A percentile compares a stretch with the other conserved stretches of the same genome.
phyloP scores from a whole-genome alignment of 2,329 filamentous ascomycete genomes.

The Paracamarosporium sp. region DNA sequence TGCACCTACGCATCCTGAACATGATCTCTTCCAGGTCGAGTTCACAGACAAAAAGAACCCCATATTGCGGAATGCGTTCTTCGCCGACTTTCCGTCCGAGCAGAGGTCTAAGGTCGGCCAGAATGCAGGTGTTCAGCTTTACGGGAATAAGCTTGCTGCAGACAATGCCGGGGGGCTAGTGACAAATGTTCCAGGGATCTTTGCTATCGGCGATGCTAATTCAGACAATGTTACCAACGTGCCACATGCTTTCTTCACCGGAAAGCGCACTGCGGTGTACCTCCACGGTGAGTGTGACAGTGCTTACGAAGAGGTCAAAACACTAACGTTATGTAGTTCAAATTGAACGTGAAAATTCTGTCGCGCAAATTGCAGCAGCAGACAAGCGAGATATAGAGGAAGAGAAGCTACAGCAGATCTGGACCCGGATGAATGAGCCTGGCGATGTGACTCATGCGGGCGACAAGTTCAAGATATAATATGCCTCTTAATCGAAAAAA shows the following conservation, averaged over 20 bases:
- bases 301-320: too few species aligned
- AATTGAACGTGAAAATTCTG: neutral
- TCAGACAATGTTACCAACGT: conserved; percentile 6
- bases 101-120: neutral
- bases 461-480: neutral
- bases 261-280: conserved; percentile 3
- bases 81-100: conserved; percentile 3
- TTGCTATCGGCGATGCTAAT: conserved; percentile 6
- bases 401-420: neutral
- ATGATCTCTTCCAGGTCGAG: conserved; percentile 2
- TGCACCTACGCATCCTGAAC: neutral
- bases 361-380: conserved; percentile 3
- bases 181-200: conserved; percentile 5
- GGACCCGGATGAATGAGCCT: neutral
- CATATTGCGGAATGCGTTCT: conserved; percentile 2
- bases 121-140: conserved; percentile 1
- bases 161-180: neutral
- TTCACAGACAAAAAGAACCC: neutral
- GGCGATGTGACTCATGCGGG: neutral
- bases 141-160: conserved; percentile 3
- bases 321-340: neutral
- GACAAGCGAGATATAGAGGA: conserved; percentile 1
- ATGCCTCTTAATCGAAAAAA: neutral
- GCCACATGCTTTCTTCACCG: conserved; percentile 4
- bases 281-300: conserved; percentile 1